Evolutionary conservation across 257 asterid species (phyloP), one percentile per base, ranked within the genome.

Genomic region (Solanum chiquidenum): DNA sequence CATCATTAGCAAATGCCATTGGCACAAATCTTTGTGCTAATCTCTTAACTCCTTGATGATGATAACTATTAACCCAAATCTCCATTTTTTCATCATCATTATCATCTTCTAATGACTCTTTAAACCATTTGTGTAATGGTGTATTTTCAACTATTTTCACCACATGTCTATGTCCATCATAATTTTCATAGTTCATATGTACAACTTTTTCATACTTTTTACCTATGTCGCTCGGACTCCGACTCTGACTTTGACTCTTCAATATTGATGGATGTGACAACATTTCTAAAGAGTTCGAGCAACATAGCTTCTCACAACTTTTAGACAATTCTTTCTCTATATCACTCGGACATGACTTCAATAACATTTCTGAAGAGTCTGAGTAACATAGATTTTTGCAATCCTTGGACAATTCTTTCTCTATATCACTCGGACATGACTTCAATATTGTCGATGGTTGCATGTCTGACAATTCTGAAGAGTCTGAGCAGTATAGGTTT

Each of bases 1-100:
- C 98, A 88, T 96, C 99, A 3, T 94, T 94, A 9, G 98, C 94
- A 55, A 94, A 96, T 1, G 98, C 98, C 99, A 96, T 96, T 0
- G 98, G 96, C 77, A 93, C 96, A 38, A 96, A 94, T n/a, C 98
- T 90, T 83, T 92, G 97, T 38, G 98, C 98, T 86, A 96, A 74
- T 66, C 91, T 93, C 90, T 93, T 95, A 46, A 96, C 98, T 38
- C 98, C 99, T 87, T 96, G 99, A 87, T 96, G 99, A 64, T 96
- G 99, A 88, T 95, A 96, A 86, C 99, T 96, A 88, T 96, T 96
- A 2, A 96, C 98, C 88, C 18, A 44, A 77, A 95, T 69, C 58
- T 93, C 98, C 96, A 87, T 93, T 6, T 89, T 89, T 66, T 72
- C 92, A 34, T 35, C 89, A 29, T 73, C 93, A 29, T 35, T 86